Percentiles rank a stretch among this genome's conserved stretches.
Conservation (phyloP, 192 early-diverging fungal genomes). For the Mortierella claussenii region DNA sequence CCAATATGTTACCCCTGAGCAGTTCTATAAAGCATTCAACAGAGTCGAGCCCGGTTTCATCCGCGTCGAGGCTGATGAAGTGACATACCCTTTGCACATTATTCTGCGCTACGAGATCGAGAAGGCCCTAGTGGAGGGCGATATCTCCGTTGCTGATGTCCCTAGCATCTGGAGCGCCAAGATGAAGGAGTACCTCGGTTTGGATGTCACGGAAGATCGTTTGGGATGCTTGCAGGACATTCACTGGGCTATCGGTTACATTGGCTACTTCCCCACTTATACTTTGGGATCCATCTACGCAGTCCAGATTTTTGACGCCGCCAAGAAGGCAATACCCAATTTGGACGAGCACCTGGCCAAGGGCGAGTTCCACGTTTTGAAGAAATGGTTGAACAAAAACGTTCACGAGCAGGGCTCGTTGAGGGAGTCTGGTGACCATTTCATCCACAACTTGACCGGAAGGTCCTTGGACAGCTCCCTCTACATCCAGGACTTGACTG, state of each 20-base stretch:
- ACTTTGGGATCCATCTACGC: slow-evolving; percentile 50
- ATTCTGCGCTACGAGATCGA: slow-evolving; percentile 55
- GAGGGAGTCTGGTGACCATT: slow-evolving; percentile 42
- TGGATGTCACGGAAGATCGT: slow-evolving; percentile 40
- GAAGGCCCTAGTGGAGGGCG: slow-evolving; percentile 35
- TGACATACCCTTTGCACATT: slow-evolving; percentile 51
- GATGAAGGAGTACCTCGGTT: slow-evolving; percentile 55
- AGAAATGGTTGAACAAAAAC: slow-evolving; percentile 53
- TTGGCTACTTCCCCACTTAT: slow-evolving; percentile 59
- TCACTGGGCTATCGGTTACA: slow-evolving; percentile 45
- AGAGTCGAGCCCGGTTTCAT: slow-evolving; percentile 38
- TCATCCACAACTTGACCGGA: slow-evolving; percentile 47
- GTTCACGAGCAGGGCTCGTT: slow-evolving; percentile 44
- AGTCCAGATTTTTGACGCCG: slow-evolving; percentile 30
- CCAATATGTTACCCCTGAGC: slow-evolving; percentile 12
- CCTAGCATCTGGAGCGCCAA: slow-evolving; percentile 47
- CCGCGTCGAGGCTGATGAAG: slow-evolving; percentile 55
- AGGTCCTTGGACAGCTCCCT: slow-evolving; percentile 21
- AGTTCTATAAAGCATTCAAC: slow-evolving; percentile 48
- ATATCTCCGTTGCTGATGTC: slow-evolving; percentile 43
- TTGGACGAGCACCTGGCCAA: slow-evolving; percentile 42
- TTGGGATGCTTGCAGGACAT: slow-evolving; percentile 52
- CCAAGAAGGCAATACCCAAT: slow-evolving; percentile 30
- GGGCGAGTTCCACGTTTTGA: slow-evolving; percentile 50
- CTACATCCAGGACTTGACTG: slow-evolving; percentile 48